Evolutionary conservation across 73 alveolate genomes (phyloP).

Genomic region (Urostyla sp.): DNA sequence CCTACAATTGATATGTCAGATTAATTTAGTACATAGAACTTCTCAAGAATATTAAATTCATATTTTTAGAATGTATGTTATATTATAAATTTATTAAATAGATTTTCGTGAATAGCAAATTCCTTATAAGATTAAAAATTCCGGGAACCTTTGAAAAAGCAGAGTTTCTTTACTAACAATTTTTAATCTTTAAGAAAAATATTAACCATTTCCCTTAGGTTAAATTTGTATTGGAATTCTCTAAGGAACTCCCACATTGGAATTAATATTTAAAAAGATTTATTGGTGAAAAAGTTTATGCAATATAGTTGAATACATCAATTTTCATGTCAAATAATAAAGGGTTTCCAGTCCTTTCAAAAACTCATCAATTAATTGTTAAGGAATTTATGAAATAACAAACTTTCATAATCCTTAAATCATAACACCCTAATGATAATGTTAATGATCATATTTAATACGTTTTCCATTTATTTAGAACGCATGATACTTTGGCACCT

Average conservation of each 20-base stretch:
- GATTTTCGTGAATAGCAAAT: constrained; percentile 22
- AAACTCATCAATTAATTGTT: constrained; percentile 74
- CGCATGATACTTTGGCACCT: constrained; percentile 59
- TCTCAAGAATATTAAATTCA: constrained; percentile 51
- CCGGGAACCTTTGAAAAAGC: constrained; percentile 34
- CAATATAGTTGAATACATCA: constrained; percentile 55
- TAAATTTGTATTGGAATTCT: constrained; percentile 30
- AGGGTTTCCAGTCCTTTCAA: constrained; percentile 83
- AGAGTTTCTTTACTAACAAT: constrained; percentile 29
- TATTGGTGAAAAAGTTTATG: constrained; percentile 60
- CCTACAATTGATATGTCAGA: constrained; percentile 61
- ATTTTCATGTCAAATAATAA: constrained; percentile 74
- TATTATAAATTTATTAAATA: no score
- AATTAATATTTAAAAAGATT: constrained; percentile 41
- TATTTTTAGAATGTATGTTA: constrained; percentile 63
- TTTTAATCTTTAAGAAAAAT: constrained; percentile 49
- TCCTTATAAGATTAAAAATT: constrained; percentile 38
- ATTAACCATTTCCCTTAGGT: constrained; percentile 32
- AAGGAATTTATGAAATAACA: constrained; percentile 68
- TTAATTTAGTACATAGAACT: constrained; percentile 44
- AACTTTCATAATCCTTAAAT: constrained; percentile 64
- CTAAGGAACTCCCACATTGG: constrained; percentile 47
- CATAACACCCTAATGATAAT: constrained; percentile 62
- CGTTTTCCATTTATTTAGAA: constrained; percentile 65
- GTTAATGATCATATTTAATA: constrained; percentile 61